A percentile compares a stretch with the other conserved stretches of the same genome.
phyloP scores from a whole-genome alignment of 176 grass and related monocot species.

The Puccinellia tenuiflora region DNA sequence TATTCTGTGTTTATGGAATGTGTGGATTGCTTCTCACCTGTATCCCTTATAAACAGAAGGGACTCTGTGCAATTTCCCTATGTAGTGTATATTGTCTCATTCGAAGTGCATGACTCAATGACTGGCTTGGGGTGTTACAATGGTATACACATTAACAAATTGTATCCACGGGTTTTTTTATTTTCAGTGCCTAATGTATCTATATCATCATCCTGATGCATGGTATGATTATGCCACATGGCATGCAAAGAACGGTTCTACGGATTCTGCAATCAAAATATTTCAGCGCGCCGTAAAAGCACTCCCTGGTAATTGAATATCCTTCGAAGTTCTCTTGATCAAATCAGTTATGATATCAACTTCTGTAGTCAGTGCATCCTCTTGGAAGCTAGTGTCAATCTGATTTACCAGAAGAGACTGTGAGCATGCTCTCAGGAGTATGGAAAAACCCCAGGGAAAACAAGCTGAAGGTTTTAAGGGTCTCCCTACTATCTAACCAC shows the following conservation, averaged over 20 bases:
- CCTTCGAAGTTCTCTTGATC: conserved; percentile 15
- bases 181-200: conserved; percentile 86
- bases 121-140: too few relatives aligned
- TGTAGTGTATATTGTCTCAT: not conserved
- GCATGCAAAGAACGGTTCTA: conserved; percentile 69
- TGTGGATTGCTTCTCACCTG: not conserved
- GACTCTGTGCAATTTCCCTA: not conserved
- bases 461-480: not conserved
- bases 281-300: conserved; percentile 96
- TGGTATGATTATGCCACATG: conserved; percentile 96
- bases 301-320: conserved; percentile 70
- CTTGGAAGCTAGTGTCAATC: conserved; percentile 5
- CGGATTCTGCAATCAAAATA: conserved; percentile 84
- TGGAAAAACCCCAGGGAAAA: not conserved
- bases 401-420: not conserved
- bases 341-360: not conserved
- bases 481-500: not conserved
- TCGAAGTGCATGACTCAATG: not conserved
- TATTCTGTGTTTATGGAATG: not conserved
- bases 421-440: conserved; percentile 11
- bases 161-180: conserved; percentile 14
- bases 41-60: not conserved
- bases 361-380: not conserved
- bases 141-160: not conserved
- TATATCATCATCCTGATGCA: conserved; percentile 98